Evolutionary conservation across 495 filamentous ascomycete genomes (phyloP), one percentile per base, ranked within the genome.

Genomic region (Acidomyces sp.): DNA sequence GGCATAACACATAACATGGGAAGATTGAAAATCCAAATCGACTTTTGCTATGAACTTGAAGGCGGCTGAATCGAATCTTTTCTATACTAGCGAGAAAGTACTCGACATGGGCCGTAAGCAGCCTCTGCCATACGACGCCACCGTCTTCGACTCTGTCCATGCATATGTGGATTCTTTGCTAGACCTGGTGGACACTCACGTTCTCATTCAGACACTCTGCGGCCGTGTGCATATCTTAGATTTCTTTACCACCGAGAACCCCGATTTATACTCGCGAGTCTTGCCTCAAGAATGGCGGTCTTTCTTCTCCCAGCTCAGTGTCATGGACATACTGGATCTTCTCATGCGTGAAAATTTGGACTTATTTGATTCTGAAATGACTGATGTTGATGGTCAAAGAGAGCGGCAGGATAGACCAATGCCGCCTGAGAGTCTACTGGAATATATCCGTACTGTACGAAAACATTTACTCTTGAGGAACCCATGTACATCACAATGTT

Each of bases 161-260:
- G 64, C 69, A 19, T 96, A 93, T 55, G 73, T 94, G 28, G 67
- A 82, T 30, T 78, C 75, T 18, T 72, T 95, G 7, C 68, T 96
- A 15, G 46, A 68, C 34, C 93, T 96, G 55, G 70, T 74, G 10
- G 78, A 75, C 6, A 75, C 75, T 16, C 79, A 78, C 16, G 69
- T 75, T 23, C 69, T 86, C n/a, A 85, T 95, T 53, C 81, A 81
- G 50, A 80, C 77, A 30, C 68, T 96, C 36, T 93, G 85, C 55
- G 92, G 90, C 37, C 86, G 87, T 24, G 80, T 96, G 2, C 90
- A 97, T 57, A 85, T 97, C 40, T 68, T 95, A 34, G 90, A 96
- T 53, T 96, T 97, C 62, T 80, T 94, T 61, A 94, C n/a, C 85
- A n/a, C 39, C 13, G 71, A 73, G 34, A 74, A 85, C 15, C 81